Evolutionary conservation across 2,329 filamentous ascomycete species (phyloP).

Genomic region (Aspergillus sp.): DNA sequence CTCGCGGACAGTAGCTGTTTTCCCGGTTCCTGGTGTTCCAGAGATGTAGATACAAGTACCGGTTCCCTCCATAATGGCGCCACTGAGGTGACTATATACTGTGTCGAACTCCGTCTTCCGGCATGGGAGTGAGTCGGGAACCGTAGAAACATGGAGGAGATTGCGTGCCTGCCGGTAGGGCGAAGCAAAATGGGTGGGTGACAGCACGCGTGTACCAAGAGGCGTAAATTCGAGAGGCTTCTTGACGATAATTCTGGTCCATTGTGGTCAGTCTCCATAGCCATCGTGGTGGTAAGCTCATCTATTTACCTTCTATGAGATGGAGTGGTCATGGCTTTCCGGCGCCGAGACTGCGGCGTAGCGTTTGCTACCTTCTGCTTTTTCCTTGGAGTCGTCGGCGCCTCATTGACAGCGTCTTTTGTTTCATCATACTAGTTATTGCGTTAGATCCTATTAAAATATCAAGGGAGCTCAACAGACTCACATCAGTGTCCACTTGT

Average conservation of each 20-base stretch:
- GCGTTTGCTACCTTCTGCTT: slow-evolving; percentile 51
- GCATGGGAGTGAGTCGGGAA: slow-evolving; percentile 85
- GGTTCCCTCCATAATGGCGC: slow-evolving; percentile 87
- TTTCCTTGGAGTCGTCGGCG: slow-evolving; percentile 56
- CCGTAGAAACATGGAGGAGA: slow-evolving; percentile 87
- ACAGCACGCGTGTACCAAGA: slow-evolving; percentile 81
- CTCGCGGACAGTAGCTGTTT: slow-evolving; percentile 95
- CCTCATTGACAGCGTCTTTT: slow-evolving; percentile 29
- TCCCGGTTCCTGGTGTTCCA: slow-evolving; percentile 95
- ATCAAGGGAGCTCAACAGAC: slow-evolving; percentile 8
- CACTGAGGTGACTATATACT: slow-evolving; percentile 90
- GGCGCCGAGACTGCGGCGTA: slow-evolving; percentile 44
- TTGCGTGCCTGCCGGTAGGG: slow-evolving; percentile 90
- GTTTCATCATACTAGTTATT: slow-evolving; percentile 37
- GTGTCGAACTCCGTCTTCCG: slow-evolving; percentile 87
- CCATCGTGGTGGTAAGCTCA: slow-evolving; percentile 17
- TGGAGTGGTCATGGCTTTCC: slow-evolving; percentile 56
- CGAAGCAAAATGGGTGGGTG: slow-evolving; percentile 70
- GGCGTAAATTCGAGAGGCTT: slow-evolving; percentile 94
- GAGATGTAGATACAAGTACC: slow-evolving; percentile 99
- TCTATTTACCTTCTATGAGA: slow-evolving; percentile 60
- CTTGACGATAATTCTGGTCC: slow-evolving; percentile 65
- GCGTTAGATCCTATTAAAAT: slow-evolving; percentile 1
- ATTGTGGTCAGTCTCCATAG: slow-evolving; percentile 17
- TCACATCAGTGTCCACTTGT: slow-evolving; percentile 38